phyloP scores from a whole-genome alignment of 2,329 filamentous ascomycete species.

The Aphanoascus verrucosus region DNA sequence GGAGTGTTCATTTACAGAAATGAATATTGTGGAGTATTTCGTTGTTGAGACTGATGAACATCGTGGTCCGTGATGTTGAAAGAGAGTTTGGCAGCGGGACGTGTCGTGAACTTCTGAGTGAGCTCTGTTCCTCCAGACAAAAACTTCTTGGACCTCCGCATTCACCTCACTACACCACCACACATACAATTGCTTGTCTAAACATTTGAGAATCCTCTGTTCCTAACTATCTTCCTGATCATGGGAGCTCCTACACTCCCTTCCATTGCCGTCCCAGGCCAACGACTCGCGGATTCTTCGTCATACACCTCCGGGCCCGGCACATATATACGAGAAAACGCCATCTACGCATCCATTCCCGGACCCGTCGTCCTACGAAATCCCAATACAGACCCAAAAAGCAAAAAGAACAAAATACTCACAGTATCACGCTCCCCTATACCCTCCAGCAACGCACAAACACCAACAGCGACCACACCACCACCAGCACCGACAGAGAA shows the following conservation, averaged over 20 bases:
- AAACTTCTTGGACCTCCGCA: no score
- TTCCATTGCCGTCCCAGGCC: conserved; percentile 65
- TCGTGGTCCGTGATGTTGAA: no score
- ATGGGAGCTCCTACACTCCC: conserved; percentile 22
- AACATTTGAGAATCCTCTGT: background rate
- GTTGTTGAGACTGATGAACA: no score
- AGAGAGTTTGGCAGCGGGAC: no score
- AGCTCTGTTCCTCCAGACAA: no score
- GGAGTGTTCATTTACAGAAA: no score
- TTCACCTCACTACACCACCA: background rate
- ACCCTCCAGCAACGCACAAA: conserved; percentile 31
- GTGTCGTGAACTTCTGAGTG: no score
- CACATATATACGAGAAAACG: conserved; percentile 66
- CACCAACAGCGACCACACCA: conserved; percentile 39
- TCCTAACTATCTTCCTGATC: conserved; percentile 4
- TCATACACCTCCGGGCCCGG: conserved; percentile 66
- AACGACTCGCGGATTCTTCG: conserved; percentile 57
- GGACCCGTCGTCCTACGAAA: conserved; percentile 53
- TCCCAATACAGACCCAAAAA: conserved; percentile 27
- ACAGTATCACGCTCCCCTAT: conserved; percentile 26
- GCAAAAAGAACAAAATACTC: conserved; percentile 9
- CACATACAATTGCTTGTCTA: background rate
- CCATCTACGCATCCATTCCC: conserved; percentile 71
- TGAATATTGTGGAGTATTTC: no score
- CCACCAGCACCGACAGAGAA: conserved; percentile 27